A percentile compares a stretch with the other conserved stretches of the same genome.
Conservation (phyloP, 306 rosid genomes). For the Sindora glabra region DNA sequence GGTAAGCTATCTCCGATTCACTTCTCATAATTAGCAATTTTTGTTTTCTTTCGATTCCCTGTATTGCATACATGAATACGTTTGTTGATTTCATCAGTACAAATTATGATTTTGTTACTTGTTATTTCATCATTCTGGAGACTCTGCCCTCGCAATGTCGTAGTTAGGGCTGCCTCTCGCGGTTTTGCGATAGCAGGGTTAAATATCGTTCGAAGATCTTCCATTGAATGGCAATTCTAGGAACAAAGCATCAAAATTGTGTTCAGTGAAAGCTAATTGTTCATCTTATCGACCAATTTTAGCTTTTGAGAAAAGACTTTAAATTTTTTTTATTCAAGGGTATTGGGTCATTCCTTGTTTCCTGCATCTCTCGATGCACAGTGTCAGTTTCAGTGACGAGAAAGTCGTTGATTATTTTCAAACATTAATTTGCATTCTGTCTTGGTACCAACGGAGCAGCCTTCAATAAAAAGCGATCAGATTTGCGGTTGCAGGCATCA, state of each 20-base stretch:
- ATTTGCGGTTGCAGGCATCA: neutral
- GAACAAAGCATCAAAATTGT: neutral
- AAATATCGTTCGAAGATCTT: neutral
- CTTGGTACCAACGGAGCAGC: constrained; percentile 1
- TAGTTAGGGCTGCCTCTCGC: neutral
- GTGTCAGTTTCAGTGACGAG: constrained; percentile 19
- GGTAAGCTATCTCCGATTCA: constrained; percentile 1
- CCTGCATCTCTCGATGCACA: neutral
- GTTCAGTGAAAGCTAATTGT: neutral
- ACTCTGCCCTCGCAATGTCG: neutral
- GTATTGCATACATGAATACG: neutral
- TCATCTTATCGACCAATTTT: neutral
- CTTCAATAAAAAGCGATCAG: neutral
- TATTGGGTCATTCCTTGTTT: neutral
- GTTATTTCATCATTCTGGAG: neutral
- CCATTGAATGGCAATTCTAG: neutral
- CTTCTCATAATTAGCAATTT: neutral
- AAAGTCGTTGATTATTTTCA: neutral
- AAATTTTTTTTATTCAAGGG: neutral
- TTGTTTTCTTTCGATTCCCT: neutral
- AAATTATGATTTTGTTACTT: neutral
- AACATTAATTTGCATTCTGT: constrained; percentile 3
- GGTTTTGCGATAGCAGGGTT: neutral
- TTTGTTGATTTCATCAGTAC: neutral
- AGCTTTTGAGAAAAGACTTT: neutral